These are phyloP conservation scores for Acarospora socialis DNA, from an alignment of 2,329 filamentous ascomycete species.

Conservation along the genomic window DNA sequence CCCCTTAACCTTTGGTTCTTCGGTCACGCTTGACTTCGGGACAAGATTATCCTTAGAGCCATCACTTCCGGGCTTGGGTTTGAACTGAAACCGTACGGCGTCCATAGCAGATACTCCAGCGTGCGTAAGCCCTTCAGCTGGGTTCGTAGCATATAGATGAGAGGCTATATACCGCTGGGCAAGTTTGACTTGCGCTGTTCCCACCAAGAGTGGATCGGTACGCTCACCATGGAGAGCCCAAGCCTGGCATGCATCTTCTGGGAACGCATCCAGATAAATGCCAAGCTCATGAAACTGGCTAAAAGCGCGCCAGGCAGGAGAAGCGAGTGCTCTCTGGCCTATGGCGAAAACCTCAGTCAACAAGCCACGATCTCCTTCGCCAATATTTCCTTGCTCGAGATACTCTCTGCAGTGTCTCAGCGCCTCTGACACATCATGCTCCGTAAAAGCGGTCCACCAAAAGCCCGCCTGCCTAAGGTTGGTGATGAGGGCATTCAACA, in stretches of 20 bases:
- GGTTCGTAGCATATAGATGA: conserved; percentile 22
- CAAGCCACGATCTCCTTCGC: conserved; percentile 42
- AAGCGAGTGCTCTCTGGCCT: conserved; percentile 45
- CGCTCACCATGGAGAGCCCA: conserved; percentile 49
- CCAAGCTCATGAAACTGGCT: conserved; percentile 65
- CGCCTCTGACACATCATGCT: conserved; percentile 45
- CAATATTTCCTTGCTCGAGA: conserved; percentile 47
- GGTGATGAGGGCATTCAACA: conserved; percentile 52
- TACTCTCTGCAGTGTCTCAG: conserved; percentile 56
- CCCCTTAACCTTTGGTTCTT: background rate
- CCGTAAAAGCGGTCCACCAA: conserved; percentile 63
- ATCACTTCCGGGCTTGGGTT: background rate
- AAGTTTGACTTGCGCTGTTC: conserved; percentile 40
- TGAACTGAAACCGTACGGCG: no score
- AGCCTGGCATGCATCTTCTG: conserved; percentile 40
- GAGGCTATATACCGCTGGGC: conserved; percentile 41
- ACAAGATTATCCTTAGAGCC: conserved; percentile 1
- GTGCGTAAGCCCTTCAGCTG: conserved; percentile 26
- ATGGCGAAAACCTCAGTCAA: conserved; percentile 52
- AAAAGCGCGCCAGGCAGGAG: conserved; percentile 50
- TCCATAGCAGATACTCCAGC: conserved; percentile 26
- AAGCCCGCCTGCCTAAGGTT: conserved; percentile 78
- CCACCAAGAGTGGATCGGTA: conserved; percentile 37
- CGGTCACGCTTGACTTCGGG: background rate
- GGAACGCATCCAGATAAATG: conserved; percentile 54